A percentile compares a stretch with the other conserved stretches of the same genome.
These are phyloP conservation scores for Dorcoceras hygrometricum DNA, from an alignment of 257 asterid species.

Conservation along the genomic window DNA sequence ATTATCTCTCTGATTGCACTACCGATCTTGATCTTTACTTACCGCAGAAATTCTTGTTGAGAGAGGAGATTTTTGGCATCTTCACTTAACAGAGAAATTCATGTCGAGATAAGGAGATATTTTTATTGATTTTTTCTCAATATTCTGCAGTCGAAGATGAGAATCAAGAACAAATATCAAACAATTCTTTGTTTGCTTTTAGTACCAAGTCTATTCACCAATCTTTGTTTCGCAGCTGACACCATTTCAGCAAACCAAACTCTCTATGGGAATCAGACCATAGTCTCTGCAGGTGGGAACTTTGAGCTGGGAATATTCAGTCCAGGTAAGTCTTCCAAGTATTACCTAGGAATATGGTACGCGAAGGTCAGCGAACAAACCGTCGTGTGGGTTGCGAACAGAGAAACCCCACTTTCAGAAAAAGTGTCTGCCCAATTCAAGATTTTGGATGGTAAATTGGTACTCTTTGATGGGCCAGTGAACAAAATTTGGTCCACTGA, in stretches of 20 bases:
- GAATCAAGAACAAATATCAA: neutral
- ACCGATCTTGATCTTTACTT: no score
- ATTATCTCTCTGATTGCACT: neutral
- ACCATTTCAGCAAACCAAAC: conserved; percentile 36
- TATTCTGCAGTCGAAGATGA: conserved; percentile 1
- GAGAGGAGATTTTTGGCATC: no score
- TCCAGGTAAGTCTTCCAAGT: conserved; percentile 42
- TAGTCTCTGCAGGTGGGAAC: conserved; percentile 38
- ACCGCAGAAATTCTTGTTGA: no score
- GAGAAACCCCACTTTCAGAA: conserved; percentile 43
- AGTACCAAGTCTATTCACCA: neutral
- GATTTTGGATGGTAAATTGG: conserved; percentile 39
- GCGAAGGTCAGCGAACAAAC: conserved; percentile 28
- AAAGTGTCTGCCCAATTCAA: conserved; percentile 30
- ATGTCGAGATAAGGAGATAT: neutral
- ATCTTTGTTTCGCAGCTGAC: conserved; percentile 27
- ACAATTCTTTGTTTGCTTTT: neutral
- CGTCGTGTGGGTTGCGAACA: conserved; percentile 62
- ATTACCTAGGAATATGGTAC: conserved; percentile 56
- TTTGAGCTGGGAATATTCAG: conserved; percentile 47
- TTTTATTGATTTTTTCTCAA: neutral
- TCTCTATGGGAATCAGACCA: conserved; percentile 44
- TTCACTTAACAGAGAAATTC: no score
- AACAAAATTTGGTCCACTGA: conserved; percentile 55
- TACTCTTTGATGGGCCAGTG: conserved; percentile 38